A percentile compares a stretch with the other conserved stretches of the same genome.
phyloP scores from a whole-genome alignment of 345 rosid genomes.

The Trapa incisa region DNA sequence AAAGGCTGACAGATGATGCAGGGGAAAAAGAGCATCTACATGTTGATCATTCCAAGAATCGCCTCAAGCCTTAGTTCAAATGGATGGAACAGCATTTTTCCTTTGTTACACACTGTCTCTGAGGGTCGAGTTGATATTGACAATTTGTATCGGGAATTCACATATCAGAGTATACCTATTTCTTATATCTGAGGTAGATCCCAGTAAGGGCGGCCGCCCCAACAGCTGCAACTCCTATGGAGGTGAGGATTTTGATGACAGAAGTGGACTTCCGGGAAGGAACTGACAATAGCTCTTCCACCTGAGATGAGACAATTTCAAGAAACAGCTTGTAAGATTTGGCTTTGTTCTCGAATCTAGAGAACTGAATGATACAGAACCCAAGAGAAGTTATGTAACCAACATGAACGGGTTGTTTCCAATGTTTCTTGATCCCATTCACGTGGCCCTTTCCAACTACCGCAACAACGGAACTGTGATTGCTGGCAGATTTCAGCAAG shows the following conservation, averaged over 20 bases:
- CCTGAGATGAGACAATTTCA: conserved; percentile 17
- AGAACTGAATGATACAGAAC: neutral
- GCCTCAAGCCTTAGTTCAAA: neutral
- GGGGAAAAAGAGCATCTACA: neutral
- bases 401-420: conserved; percentile 76
- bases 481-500: conserved; percentile 53
- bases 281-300: conserved; percentile 54
- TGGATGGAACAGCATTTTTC: neutral
- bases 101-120: neutral
- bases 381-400: conserved; percentile 10
- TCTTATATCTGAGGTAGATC: conserved; percentile 44
- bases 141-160: neutral
- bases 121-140: neutral
- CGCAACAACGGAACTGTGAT: conserved; percentile 77
- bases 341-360: neutral
- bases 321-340: neutral
- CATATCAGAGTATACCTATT: conserved; percentile 12
- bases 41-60: neutral
- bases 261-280: conserved; percentile 41
- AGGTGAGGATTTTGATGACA: conserved; percentile 38
- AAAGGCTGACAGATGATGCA: no score
- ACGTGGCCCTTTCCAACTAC: conserved; percentile 99
- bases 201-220: conserved; percentile 69
- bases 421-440: conserved; percentile 68
- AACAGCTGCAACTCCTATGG: conserved; percentile 55